phyloP scores from a whole-genome alignment of 768 basidiomycete genomes.

The Mycena chlorophos region DNA sequence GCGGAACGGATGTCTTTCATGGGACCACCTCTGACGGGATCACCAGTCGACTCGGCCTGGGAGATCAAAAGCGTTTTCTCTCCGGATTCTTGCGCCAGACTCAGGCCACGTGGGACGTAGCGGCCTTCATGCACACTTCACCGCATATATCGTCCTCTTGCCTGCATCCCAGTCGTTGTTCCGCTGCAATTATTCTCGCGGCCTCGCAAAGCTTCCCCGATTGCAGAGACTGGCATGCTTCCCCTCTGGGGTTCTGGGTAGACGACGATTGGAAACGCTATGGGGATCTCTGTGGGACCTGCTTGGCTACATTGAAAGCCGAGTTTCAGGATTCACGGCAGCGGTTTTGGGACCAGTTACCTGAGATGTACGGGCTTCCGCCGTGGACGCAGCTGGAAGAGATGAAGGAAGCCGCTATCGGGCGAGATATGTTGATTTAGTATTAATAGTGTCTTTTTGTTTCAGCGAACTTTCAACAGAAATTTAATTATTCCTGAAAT shows the following conservation, averaged over 20 bases:
- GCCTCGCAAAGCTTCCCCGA: no score
- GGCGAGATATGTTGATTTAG: conserved; percentile 36
- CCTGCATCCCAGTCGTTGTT: no score
- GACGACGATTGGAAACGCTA: no score
- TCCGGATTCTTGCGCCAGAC: not conserved
- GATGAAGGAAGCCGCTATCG: conserved; percentile 86
- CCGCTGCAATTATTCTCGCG: no score
- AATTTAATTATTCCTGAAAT: no score
- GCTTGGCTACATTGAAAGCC: no score
- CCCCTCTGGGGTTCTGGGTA: no score
- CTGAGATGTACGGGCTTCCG: conserved; percentile 5
- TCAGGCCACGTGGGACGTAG: not conserved
- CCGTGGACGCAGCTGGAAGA: conserved; percentile 52
- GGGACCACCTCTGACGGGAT: conserved; percentile 1
- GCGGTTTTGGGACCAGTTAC: conserved; percentile 8
- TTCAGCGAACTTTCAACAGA: no score
- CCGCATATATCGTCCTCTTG: no score
- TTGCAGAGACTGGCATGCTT: no score
- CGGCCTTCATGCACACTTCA: not conserved
- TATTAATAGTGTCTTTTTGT: not conserved
- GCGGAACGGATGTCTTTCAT: not conserved
- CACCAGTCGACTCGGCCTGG: not conserved
- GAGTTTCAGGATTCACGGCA: no score
- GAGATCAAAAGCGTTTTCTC: not conserved
- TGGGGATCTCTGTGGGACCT: no score